Conservation (phyloP, 441 rosid species). For the Pelargonium fulgidum region DNA sequence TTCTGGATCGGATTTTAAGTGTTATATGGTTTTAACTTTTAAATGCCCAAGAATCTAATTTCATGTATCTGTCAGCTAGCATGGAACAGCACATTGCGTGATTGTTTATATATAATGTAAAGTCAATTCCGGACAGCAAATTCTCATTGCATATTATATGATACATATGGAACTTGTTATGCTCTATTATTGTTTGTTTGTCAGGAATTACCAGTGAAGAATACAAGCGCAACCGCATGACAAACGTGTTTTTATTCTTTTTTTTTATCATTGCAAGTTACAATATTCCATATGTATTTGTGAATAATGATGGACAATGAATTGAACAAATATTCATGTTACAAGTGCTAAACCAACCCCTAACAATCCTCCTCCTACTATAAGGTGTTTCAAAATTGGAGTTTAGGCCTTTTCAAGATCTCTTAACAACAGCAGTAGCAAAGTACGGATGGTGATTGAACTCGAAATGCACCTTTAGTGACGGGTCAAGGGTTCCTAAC, state of each 20-base stretch:
- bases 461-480: slow-evolving; percentile 78
- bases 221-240: neutral
- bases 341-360: slow-evolving; percentile 34
- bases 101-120: too few species aligned
- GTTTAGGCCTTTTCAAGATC: slow-evolving; percentile 45
- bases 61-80: too few species aligned
- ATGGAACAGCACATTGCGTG: too few species aligned
- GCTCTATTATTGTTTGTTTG: neutral
- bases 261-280: slow-evolving; percentile 18
- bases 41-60: too few species aligned
- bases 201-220: neutral
- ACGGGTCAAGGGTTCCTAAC: slow-evolving; percentile 52
- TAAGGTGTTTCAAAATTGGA: slow-evolving; percentile 35
- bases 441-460: slow-evolving; percentile 83
- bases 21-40: too few species aligned
- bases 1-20: too few species aligned
- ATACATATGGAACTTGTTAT: neutral
- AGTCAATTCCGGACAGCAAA: neutral
- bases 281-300: slow-evolving; percentile 9
- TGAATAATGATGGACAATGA: slow-evolving; percentile 14
- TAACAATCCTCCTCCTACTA: slow-evolving; percentile 15
- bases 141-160: neutral
- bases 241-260: slow-evolving; percentile 11
- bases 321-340: slow-evolving; percentile 23
- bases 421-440: slow-evolving; percentile 80